These are phyloP conservation scores for Alternaria burnsii DNA, from an alignment of 2,329 filamentous ascomycete genomes.

Conservation along the genomic window DNA sequence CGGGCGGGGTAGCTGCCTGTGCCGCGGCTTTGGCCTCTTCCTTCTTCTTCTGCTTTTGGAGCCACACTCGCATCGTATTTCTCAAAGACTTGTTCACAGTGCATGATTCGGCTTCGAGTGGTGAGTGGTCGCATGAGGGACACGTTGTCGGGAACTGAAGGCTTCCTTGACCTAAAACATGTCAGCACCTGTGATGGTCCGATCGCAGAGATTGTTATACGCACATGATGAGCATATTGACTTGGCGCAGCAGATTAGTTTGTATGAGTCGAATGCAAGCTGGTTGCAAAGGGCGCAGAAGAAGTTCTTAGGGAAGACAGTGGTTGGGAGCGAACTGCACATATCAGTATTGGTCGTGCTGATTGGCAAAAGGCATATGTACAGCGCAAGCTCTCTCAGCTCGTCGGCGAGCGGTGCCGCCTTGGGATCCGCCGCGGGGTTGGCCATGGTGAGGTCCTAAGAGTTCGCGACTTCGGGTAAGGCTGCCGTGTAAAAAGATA, in stretches of 20 bases:
- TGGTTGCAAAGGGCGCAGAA: conserved; percentile 94
- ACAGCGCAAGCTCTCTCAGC: conserved; percentile 46
- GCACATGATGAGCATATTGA: conserved; percentile 90
- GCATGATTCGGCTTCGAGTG: conserved; percentile 85
- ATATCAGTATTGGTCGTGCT: conserved; percentile 19
- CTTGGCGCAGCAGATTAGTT: conserved; percentile 93
- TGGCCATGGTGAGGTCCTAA: conserved; percentile 40
- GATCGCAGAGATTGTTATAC: conserved; percentile 40
- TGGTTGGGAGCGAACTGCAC: conserved; percentile 74
- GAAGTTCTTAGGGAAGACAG: conserved; percentile 94
- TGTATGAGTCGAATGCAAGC: conserved; percentile 88
- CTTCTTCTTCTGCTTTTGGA: conserved; percentile 84
- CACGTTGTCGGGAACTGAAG: conserved; percentile 78
- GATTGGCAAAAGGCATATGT: conserved; percentile 1
- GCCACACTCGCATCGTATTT: conserved; percentile 88
- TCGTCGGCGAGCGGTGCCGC: conserved; percentile 46
- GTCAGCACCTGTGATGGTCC: conserved; percentile 9
- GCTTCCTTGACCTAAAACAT: conserved; percentile 39
- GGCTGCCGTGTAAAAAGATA: conserved; percentile 32
- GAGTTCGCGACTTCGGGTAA: conserved; percentile 26
- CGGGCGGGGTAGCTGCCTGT: conserved; percentile 39
- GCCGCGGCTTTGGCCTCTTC: conserved; percentile 46
- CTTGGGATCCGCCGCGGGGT: conserved; percentile 39
- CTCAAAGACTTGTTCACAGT: conserved; percentile 89
- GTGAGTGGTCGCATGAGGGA: conserved; percentile 91